A percentile compares a stretch with the other conserved stretches of the same genome.
Evolutionary conservation across 805 yeast species (phyloP).

Genomic region (Cyberlindnera xishuangbannaensis): DNA sequence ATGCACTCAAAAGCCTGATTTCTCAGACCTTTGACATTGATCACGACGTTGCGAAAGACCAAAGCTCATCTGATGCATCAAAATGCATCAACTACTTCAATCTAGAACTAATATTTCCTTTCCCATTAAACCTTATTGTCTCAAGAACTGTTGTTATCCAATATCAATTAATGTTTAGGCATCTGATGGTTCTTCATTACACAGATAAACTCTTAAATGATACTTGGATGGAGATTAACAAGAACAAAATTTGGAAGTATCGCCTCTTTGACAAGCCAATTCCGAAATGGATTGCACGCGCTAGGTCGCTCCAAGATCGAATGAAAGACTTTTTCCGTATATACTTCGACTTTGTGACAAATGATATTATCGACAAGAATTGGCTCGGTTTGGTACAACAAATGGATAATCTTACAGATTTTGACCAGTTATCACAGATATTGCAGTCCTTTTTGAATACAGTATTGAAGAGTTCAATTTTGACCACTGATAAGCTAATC

Average conservation of each 20-base stretch:
- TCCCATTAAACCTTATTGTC: conserved; percentile 75
- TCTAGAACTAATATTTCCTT: conserved; percentile 64
- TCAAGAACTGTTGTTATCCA: conserved; percentile 67
- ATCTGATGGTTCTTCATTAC: conserved; percentile 57
- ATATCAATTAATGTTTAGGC: conserved; percentile 75
- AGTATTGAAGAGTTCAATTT: conserved; percentile 57
- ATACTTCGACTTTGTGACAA: conserved; percentile 48
- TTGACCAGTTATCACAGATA: conserved; percentile 38
- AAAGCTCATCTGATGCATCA: conserved; percentile 26
- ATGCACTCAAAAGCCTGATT: conserved; percentile 38
- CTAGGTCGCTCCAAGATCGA: conserved; percentile 47
- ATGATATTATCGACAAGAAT: conserved; percentile 53
- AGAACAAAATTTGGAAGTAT: conserved; percentile 63
- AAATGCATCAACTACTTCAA: conserved; percentile 47
- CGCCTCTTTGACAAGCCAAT: conserved; percentile 37
- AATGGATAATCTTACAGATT: conserved; percentile 27
- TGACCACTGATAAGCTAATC: conserved; percentile 53
- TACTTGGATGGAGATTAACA: conserved; percentile 67
- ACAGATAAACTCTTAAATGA: conserved; percentile 53
- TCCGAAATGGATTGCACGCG: conserved; percentile 46
- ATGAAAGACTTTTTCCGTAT: conserved; percentile 50
- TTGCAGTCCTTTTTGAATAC: conserved; percentile 57
- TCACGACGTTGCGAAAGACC: neutral
- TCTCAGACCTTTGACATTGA: conserved; percentile 32
- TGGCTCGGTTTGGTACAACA: conserved; percentile 36